These are phyloP conservation scores for Penicillium polonicum DNA, from an alignment of 2,329 filamentous ascomycete genomes.

Conservation along the genomic window DNA sequence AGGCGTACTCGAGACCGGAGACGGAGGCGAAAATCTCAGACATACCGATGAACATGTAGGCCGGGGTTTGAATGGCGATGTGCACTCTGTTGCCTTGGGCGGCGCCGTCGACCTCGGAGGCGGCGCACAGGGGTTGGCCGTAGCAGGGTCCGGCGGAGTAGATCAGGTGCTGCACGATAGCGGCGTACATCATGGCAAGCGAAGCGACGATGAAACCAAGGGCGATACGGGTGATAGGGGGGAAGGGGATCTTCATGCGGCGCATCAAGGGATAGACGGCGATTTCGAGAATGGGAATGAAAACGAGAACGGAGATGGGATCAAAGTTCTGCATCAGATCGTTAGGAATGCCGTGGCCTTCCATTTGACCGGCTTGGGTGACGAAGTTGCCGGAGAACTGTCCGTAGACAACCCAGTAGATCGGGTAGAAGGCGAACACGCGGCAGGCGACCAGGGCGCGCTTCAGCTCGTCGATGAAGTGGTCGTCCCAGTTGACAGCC, in stretches of 20 bases:
- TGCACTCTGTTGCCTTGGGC: conserved; percentile 43
- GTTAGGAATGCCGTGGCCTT: conserved; percentile 70
- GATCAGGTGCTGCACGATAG: conserved; percentile 57
- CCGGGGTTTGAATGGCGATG: conserved; percentile 47
- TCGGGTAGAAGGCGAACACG: conserved; percentile 68
- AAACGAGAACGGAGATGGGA: conserved; percentile 71
- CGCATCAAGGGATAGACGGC: conserved; percentile 69
- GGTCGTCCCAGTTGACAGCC: conserved; percentile 62
- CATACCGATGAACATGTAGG: conserved; percentile 47
- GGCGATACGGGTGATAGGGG: conserved; percentile 73
- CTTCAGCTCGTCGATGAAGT: conserved; percentile 71
- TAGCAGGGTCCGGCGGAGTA: conserved; percentile 56
- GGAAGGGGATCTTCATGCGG: conserved; percentile 64
- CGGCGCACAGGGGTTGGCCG: conserved; percentile 37
- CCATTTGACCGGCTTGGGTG: conserved; percentile 63
- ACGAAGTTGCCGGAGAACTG: conserved; percentile 68
- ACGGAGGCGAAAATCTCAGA: conserved; percentile 64
- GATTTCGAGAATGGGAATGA: conserved; percentile 69
- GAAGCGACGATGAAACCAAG: conserved; percentile 66
- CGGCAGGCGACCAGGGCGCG: conserved; percentile 65
- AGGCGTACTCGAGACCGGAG: conserved; percentile 70
- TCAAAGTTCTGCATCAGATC: conserved; percentile 75
- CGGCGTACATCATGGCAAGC: conserved; percentile 61
- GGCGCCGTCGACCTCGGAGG: conserved; percentile 34
- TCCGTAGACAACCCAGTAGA: conserved; percentile 67